These are phyloP conservation scores for Colletotrichum sp. DNA, from an alignment of 2,329 filamentous ascomycete species.

Conservation along the genomic window DNA sequence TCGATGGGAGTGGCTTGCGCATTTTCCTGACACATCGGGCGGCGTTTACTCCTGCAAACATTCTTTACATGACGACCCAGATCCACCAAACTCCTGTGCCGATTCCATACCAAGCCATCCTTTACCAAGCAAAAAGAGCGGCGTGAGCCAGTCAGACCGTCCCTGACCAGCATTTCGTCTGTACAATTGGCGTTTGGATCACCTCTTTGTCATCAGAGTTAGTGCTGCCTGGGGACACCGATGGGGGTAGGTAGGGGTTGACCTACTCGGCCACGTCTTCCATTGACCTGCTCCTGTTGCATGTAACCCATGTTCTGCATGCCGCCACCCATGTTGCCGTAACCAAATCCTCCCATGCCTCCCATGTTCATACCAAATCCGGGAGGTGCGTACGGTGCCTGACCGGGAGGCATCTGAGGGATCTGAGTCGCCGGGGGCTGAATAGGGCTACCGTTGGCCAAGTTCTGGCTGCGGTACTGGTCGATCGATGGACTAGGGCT, in stretches of 20 bases:
- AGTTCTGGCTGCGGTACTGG: constrained; percentile 58
- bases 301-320: constrained; percentile 58
- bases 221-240: constrained; percentile 4
- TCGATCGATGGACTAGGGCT: constrained; percentile 54
- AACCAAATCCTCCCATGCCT: constrained; percentile 49
- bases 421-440: constrained; percentile 47
- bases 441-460: constrained; percentile 57
- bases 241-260: constrained; percentile 31
- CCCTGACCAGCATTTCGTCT: constrained; percentile 7
- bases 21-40: constrained; percentile 20
- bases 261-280: constrained; percentile 64
- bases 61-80: constrained; percentile 21
- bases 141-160: constrained; percentile 18
- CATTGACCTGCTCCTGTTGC: constrained; percentile 61
- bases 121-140: constrained; percentile 18
- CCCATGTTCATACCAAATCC: constrained; percentile 54
- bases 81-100: constrained; percentile 22
- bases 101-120: constrained; percentile 21
- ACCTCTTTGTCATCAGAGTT: constrained; percentile 10
- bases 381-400: constrained; percentile 51
- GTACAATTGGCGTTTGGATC: constrained; percentile 4
- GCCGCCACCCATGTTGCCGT: constrained; percentile 45
- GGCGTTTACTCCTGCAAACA: constrained; percentile 21
- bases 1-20: constrained; percentile 17
- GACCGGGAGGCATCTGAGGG: constrained; percentile 45